Conservation (phyloP, 331 rosid genomes). For the Erythrophleum ivorense region DNA sequence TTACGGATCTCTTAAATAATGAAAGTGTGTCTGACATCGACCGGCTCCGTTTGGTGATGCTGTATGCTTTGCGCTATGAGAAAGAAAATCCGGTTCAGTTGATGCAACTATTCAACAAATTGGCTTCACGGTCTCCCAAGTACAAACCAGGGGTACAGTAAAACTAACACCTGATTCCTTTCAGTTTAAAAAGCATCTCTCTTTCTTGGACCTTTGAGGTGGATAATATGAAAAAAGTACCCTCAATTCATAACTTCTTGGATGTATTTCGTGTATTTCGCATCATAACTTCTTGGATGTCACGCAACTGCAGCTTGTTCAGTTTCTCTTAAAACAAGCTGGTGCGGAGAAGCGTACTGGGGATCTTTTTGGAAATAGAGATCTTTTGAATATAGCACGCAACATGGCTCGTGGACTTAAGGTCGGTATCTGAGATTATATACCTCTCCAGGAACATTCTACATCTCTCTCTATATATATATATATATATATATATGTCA, state of each 20-base stretch:
- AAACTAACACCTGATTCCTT: slow-evolving; percentile 2
- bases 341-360: slow-evolving; percentile 92
- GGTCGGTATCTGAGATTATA: too few relatives aligned
- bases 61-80: slow-evolving; percentile 92
- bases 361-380: slow-evolving; percentile 89
- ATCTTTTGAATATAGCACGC: slow-evolving; percentile 90
- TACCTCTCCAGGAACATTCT: too few relatives aligned
- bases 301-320: slow-evolving; percentile 93
- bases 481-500: too few relatives aligned
- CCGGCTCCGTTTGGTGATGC: slow-evolving; percentile 82
- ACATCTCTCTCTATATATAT: too few relatives aligned
- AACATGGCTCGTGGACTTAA: slow-evolving; percentile 98
- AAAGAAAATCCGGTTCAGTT: slow-evolving; percentile 93
- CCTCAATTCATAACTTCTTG: too few relatives aligned
- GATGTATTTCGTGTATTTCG: too few relatives aligned
- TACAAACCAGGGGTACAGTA: slow-evolving; percentile 86
- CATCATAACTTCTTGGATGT: too few relatives aligned
- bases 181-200: too few relatives aligned
- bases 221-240: too few relatives aligned
- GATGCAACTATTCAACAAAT: slow-evolving; percentile 90
- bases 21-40: slow-evolving; percentile 79
- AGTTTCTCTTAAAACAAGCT: slow-evolving; percentile 95
- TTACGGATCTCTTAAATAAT: slow-evolving; percentile 70
- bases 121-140: slow-evolving; percentile 84
- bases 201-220: too few relatives aligned